Conservation (phyloP, 2,329 filamentous ascomycete genomes). For the Cladosporium velox region DNA sequence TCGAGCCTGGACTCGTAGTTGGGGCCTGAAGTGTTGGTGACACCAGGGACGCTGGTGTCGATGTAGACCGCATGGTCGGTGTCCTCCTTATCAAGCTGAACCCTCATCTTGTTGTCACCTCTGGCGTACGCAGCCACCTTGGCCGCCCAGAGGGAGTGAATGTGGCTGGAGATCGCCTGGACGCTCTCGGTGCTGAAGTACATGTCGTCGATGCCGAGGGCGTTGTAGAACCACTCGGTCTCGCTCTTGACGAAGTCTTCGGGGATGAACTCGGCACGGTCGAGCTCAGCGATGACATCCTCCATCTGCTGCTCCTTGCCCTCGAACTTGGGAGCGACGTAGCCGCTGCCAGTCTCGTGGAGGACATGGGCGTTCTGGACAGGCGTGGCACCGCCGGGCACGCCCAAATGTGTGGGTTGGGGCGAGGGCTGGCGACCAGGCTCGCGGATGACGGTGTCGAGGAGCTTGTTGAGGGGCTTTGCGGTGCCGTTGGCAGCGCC, state of each 20-base stretch:
- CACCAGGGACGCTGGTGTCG: slow-evolving; percentile 89
- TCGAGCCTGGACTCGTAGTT: slow-evolving; percentile 92
- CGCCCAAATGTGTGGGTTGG: slow-evolving; percentile 80
- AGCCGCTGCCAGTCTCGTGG: slow-evolving; percentile 87
- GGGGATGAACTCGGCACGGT: slow-evolving; percentile 82
- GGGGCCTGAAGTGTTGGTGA: slow-evolving; percentile 75
- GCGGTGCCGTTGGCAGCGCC: slow-evolving; percentile 13
- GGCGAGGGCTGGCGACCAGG: slow-evolving; percentile 74
- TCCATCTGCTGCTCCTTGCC: slow-evolving; percentile 92
- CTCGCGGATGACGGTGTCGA: slow-evolving; percentile 56
- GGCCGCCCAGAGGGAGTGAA: slow-evolving; percentile 93
- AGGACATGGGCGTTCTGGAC: slow-evolving; percentile 61
- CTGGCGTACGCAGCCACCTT: slow-evolving; percentile 93
- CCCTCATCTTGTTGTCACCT: slow-evolving; percentile 91
- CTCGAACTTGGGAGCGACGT: slow-evolving; percentile 90
- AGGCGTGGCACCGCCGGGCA: slow-evolving; percentile 59
- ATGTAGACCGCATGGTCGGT: slow-evolving; percentile 97
- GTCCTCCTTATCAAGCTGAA: slow-evolving; percentile 93
- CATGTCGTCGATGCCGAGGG: slow-evolving; percentile 96
- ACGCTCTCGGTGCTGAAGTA: slow-evolving; percentile 92
- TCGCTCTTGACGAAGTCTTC: slow-evolving; percentile 79
- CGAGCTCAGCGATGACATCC: slow-evolving; percentile 79
- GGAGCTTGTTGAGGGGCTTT: slow-evolving; percentile 53
- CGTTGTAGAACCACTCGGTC: slow-evolving; percentile 95
- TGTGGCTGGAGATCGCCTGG: slow-evolving; percentile 86